Evolutionary conservation across 805 yeast species (phyloP), one percentile per base, ranked within the genome.

Genomic region (Tanozyma kutaoensis): DNA sequence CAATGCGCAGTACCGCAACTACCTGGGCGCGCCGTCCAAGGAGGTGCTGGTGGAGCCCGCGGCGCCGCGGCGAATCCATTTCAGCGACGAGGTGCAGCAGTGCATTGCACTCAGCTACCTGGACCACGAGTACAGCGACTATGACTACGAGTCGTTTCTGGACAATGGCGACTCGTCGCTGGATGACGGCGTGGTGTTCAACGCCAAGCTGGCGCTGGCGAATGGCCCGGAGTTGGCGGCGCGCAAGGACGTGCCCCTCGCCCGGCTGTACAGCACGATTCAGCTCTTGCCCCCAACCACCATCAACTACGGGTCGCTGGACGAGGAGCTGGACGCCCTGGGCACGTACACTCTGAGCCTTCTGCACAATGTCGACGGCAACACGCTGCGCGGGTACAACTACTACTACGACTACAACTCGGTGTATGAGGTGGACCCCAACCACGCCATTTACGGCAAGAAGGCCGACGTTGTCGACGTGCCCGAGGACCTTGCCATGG

Each of bases 81-180:
- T 91, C 55, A 91, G 78, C 48, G 93, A 84, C 46, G 72, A 85
- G 28, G 99, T 91, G 18, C 86, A 84, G 48, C 99, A 91, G 51
- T 91, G 98, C 51, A 74, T 81, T 35, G 86, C 94, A 0, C 47
- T 86, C 8, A 72, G 66, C 31, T 33, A 35, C 9, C 28, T 20
- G 20, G 15, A 12, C 15, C 11, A 12, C 11, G 29, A 55, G 23
- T 61, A 58, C 18, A 36, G 36, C 17, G 17, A 15, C 17, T 5
- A 15, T 5, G 17, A 15, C 17, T 7, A 5, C 7, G 17, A 7
- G 7, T 15, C 7, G 5, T 15, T 15, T 15, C 17, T 15, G 7
- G 7, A 7, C 17, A 7, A 5, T 15, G 7, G 7, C 17, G 7
- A 15, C 17, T 5, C 7, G 7, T 15, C 17, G 7, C 7, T 5